Percentiles rank a stretch among this genome's conserved stretches.
These are phyloP conservation scores for Panaeolus cyanescens DNA, from an alignment of 768 basidiomycete genomes.

Conservation along the genomic window DNA sequence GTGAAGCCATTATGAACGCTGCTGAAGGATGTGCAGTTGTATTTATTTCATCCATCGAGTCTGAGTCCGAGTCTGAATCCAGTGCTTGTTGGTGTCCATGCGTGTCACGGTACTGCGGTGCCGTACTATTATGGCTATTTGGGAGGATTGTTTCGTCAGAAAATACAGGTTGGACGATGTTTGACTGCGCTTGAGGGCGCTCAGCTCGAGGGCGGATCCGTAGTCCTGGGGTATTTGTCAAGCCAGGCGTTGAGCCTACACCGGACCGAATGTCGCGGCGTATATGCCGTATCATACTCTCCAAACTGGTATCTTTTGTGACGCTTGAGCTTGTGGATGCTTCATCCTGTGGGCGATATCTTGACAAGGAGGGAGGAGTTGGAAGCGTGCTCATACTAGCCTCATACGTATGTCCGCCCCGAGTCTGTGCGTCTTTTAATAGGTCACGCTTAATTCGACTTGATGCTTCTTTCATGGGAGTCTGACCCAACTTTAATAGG, in stretches of 20 bases:
- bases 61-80: slow-evolving; percentile 63
- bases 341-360: slow-evolving; percentile 51
- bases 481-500: slow-evolving; percentile 50
- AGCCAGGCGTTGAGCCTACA: slow-evolving; percentile 21
- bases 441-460: slow-evolving; percentile 67
- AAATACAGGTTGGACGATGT: not conserved
- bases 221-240: slow-evolving; percentile 27
- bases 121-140: not conserved
- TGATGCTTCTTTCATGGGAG: slow-evolving; percentile 75
- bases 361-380: slow-evolving; percentile 70
- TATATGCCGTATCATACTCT: slow-evolving; percentile 66
- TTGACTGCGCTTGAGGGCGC: not conserved
- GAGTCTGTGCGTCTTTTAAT: slow-evolving; percentile 53
- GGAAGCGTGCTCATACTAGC: slow-evolving; percentile 72
- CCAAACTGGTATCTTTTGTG: slow-evolving; percentile 58
- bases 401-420: slow-evolving; percentile 39
- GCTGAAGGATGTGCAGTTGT: slow-evolving; percentile 67
- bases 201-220: slow-evolving; percentile 30
- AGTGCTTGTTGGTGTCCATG: slow-evolving; percentile 15
- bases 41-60: slow-evolving; percentile 59
- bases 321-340: slow-evolving; percentile 48
- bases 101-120: not conserved
- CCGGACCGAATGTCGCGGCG: slow-evolving; percentile 25
- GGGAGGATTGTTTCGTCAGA: not conserved
- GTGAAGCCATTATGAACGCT: slow-evolving; percentile 68